Conservation (phyloP, 163 green algal genomes). For the Chlorella variabilis region DNA sequence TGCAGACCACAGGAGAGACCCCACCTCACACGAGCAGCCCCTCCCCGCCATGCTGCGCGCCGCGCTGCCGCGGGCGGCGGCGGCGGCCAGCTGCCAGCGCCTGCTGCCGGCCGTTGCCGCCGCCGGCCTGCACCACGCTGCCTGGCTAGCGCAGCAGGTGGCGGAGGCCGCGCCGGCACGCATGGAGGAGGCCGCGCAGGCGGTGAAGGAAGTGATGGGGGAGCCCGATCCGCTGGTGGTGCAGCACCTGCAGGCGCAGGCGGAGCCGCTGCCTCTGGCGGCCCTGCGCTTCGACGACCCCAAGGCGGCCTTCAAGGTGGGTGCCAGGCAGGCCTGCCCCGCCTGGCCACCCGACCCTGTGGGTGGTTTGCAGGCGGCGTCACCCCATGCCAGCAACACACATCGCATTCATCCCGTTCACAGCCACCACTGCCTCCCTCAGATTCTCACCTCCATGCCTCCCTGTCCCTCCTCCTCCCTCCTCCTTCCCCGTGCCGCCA, state of each 20-base stretch:
- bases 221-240: not conserved
- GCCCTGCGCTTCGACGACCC: conserved; percentile 57
- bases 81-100: not conserved
- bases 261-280: not conserved
- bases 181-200: conserved; percentile 35
- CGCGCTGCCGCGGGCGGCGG: not conserved
- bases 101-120: not conserved
- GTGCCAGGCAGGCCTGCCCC: no score
- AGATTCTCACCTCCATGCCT: no score
- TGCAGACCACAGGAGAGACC: no score
- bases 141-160: not conserved
- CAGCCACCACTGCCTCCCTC: no score
- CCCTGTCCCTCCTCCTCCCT: no score
- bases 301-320: conserved; percentile 47
- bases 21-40: no score
- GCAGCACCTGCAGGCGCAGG: not conserved
- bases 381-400: no score
- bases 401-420: no score
- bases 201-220: conserved; percentile 35
- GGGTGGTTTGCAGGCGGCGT: not conserved
- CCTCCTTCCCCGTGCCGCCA: no score
- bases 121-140: not conserved
- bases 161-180: not conserved
- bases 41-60: conserved; percentile 1
- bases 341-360: not conserved